Evolutionary conservation across 441 rosid species (phyloP).

Genomic region (Viola pubescens): DNA sequence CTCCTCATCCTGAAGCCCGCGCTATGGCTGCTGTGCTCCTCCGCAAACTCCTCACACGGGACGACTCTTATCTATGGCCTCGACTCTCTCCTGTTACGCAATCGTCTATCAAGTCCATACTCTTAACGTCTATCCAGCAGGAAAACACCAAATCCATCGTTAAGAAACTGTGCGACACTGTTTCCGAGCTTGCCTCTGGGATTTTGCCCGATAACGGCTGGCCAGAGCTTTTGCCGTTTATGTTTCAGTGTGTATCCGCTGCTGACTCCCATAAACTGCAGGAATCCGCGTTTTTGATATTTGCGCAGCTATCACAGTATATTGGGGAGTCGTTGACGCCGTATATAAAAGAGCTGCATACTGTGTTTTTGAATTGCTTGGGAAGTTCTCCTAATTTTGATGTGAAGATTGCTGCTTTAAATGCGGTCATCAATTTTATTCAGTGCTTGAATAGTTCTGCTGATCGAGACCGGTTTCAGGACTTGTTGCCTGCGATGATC

Average conservation of each 20-base stretch:
- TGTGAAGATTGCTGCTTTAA: conserved; percentile 89
- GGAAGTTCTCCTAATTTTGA: conserved; percentile 51
- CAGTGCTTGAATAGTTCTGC: conserved; percentile 66
- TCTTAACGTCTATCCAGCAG: conserved; percentile 62
- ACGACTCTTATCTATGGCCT: conserved; percentile 84
- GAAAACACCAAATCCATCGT: conserved; percentile 66
- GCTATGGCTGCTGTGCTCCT: conserved; percentile 95
- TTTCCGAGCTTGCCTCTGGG: conserved; percentile 87
- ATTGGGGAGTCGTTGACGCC: conserved; percentile 78
- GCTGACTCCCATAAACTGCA: conserved; percentile 60
- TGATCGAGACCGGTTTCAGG: conserved; percentile 94
- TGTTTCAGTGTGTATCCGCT: conserved; percentile 86
- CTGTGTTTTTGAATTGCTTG: conserved; percentile 71
- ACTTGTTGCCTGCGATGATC: conserved; percentile 89
- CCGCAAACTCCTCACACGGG: conserved; percentile 86
- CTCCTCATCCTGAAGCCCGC: conserved; percentile 68
- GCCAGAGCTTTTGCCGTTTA: conserved; percentile 92
- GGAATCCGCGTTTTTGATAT: conserved; percentile 81
- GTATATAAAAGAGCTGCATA: conserved; percentile 72
- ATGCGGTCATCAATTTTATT: conserved; percentile 85
- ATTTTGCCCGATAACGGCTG: conserved; percentile 78
- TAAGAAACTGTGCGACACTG: conserved; percentile 87
- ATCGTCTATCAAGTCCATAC: conserved; percentile 66
- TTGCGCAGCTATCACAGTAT: conserved; percentile 88
- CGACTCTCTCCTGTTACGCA: conserved; percentile 58